phyloP scores from a whole-genome alignment of 1,284 basidiomycete genomes.

The Trichosporon ovoides region DNA sequence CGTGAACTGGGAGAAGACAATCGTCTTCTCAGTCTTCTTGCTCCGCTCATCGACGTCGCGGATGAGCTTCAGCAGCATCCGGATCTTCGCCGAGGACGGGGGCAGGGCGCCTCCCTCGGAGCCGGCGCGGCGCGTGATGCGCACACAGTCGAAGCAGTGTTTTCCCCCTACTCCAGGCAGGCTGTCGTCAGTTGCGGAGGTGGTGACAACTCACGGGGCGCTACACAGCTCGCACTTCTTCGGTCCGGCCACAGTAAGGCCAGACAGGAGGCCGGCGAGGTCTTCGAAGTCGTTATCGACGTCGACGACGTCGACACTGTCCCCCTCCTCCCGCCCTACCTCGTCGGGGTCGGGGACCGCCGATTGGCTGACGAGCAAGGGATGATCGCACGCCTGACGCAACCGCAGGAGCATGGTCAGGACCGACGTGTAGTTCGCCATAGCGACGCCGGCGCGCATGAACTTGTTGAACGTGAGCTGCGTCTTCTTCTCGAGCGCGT shows the following conservation, averaged over 20 bases:
- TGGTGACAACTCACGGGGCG: slow-evolving; percentile 53
- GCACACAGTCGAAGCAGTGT: slow-evolving; percentile 59
- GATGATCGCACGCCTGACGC: slow-evolving; percentile 89
- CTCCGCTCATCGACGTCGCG: slow-evolving; percentile 61
- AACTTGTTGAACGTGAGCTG: slow-evolving; percentile 64
- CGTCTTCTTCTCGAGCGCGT: slow-evolving; percentile 69
- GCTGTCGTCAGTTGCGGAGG: slow-evolving; percentile 12
- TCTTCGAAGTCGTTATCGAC: slow-evolving; percentile 70
- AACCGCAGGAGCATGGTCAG: slow-evolving; percentile 77
- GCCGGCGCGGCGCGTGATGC: neutral
- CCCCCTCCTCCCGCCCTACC: slow-evolving; percentile 56
- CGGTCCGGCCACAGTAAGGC: slow-evolving; percentile 58
- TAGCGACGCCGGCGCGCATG: slow-evolving; percentile 55
- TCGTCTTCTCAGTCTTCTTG: slow-evolving; percentile 71
- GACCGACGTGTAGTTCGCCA: slow-evolving; percentile 72
- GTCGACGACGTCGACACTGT: slow-evolving; percentile 53
- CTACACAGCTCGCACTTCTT: slow-evolving; percentile 73
- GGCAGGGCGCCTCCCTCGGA: slow-evolving; percentile 45
- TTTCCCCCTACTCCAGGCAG: slow-evolving; percentile 31
- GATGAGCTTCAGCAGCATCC: slow-evolving; percentile 72
- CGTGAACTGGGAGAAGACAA: slow-evolving; percentile 70
- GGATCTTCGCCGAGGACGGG: slow-evolving; percentile 79
- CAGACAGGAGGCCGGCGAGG: slow-evolving; percentile 67
- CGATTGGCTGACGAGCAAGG: slow-evolving; percentile 69
- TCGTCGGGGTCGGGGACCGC: slow-evolving; percentile 61